Evolutionary conservation across 2,329 filamentous ascomycete species (phyloP).

Genomic region (Cadophora sp.): DNA sequence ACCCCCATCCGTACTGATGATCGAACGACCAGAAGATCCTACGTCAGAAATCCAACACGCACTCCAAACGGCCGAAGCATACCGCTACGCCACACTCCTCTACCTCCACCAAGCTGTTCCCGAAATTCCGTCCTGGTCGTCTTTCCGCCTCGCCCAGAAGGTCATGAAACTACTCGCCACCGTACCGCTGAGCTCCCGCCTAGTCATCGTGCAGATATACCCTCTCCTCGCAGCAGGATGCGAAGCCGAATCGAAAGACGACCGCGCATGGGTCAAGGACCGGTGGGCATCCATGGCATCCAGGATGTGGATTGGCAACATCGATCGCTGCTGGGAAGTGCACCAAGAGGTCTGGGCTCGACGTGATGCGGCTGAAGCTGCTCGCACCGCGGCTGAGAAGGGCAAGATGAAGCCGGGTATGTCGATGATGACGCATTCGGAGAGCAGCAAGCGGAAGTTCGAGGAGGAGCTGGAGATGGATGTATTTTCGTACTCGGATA

Average conservation of each 20-base stretch:
- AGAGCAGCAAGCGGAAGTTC: slow-evolving; percentile 40
- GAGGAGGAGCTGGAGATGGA: slow-evolving; percentile 41
- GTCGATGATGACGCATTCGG: slow-evolving; percentile 37
- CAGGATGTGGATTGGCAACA: slow-evolving; percentile 70
- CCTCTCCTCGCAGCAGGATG: slow-evolving; percentile 72
- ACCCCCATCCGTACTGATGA: slow-evolving; percentile 55
- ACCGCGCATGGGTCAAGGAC: slow-evolving; percentile 67
- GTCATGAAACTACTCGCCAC: slow-evolving; percentile 67
- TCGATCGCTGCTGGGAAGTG: slow-evolving; percentile 69
- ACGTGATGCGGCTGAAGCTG: slow-evolving; percentile 55
- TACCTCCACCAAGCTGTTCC: slow-evolving; percentile 74
- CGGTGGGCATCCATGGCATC: slow-evolving; percentile 67
- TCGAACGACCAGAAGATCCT: slow-evolving; percentile 68
- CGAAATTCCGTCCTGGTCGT: slow-evolving; percentile 65
- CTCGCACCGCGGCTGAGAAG: slow-evolving; percentile 29
- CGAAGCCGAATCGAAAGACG: slow-evolving; percentile 63
- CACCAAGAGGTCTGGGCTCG: slow-evolving; percentile 71
- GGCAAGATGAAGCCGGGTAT: slow-evolving; percentile 30
- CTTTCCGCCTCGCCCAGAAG: slow-evolving; percentile 64
- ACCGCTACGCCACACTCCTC: slow-evolving; percentile 69
- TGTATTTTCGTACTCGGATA: slow-evolving; percentile 40
- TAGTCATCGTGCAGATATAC: slow-evolving; percentile 73
- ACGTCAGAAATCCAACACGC: slow-evolving; percentile 67
- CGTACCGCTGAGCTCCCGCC: slow-evolving; percentile 65
- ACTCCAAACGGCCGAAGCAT: slow-evolving; percentile 71